Evolutionary conservation across 306 rosid species (phyloP).

Genomic region (Lathyrus tuberosus): DNA sequence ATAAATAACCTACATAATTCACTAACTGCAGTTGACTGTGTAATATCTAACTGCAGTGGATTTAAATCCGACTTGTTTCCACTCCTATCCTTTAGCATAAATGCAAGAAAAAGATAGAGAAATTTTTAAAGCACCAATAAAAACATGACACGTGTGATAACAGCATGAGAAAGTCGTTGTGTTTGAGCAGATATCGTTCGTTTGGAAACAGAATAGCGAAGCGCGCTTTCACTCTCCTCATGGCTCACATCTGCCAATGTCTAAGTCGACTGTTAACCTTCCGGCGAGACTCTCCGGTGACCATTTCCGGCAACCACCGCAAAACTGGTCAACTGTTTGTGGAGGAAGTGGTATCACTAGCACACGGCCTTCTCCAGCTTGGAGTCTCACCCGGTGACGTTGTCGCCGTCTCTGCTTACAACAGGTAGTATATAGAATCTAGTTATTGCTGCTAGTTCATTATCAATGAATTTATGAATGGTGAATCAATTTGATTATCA

Average conservation of each 20-base stretch:
- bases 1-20: too few species aligned
- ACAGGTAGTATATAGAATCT: constrained; percentile 46
- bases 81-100: not conserved
- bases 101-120: constrained; percentile 28
- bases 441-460: not conserved
- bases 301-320: constrained; percentile 46
- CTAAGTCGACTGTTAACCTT: constrained; percentile 53
- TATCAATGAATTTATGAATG: not conserved
- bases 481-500: not conserved
- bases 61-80: too few species aligned
- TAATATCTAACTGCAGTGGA: too few species aligned
- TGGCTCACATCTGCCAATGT: constrained; percentile 87
- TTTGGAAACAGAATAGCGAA: not conserved
- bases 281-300: constrained; percentile 49
- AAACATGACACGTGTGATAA: constrained; percentile 9
- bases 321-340: constrained; percentile 63
- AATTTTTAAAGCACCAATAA: constrained; percentile 1
- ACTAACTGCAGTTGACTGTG: too few species aligned
- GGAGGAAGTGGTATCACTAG: constrained; percentile 58
- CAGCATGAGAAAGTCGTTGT: not conserved
- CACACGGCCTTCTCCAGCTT: constrained; percentile 58
- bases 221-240: constrained; percentile 28
- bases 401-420: constrained; percentile 78
- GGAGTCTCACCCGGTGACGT: constrained; percentile 68
- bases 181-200: not conserved